Percentiles rank a stretch among this genome's conserved stretches.
Evolutionary conservation across 768 basidiomycete genomes (phyloP).

Genomic region (Suillus hirtellus): DNA sequence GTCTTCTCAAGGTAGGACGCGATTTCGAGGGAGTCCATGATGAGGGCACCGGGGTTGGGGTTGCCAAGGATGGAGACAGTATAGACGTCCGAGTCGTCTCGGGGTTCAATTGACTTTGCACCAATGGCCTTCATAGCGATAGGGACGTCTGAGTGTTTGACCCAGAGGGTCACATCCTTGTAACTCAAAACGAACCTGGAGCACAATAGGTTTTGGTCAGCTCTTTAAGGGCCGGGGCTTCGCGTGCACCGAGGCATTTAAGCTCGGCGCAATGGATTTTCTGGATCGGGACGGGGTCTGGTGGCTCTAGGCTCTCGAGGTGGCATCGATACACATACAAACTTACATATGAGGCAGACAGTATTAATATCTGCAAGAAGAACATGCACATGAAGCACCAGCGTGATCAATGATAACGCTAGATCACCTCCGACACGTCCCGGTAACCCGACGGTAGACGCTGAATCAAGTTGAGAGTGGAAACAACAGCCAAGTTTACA

Average conservation of each 20-base stretch:
- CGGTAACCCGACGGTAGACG: background rate
- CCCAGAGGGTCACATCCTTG: constrained; percentile 46
- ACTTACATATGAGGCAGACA: background rate
- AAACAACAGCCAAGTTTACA: background rate
- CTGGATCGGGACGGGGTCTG: background rate
- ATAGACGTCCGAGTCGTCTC: constrained; percentile 24
- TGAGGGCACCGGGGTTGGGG: constrained; percentile 25
- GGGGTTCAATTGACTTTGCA: constrained; percentile 22
- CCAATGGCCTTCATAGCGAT: constrained; percentile 36
- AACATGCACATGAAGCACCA: background rate
- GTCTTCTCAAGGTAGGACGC: constrained; percentile 37
- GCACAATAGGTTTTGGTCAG: background rate
- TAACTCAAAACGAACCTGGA: constrained; percentile 31
- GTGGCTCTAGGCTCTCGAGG: background rate
- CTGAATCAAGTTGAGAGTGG: background rate
- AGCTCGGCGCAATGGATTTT: background rate
- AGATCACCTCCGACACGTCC: background rate
- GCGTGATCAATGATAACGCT: background rate
- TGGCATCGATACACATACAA: background rate
- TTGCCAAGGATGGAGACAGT: constrained; percentile 38
- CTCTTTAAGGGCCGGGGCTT: no score
- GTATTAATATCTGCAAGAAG: background rate
- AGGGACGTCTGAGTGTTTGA: constrained; percentile 50
- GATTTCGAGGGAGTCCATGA: constrained; percentile 34
- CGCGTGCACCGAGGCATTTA: background rate